Base-by-base conservation (phyloP, 1,284 basidiomycete genomes). In the Athelia sp. region DNA sequence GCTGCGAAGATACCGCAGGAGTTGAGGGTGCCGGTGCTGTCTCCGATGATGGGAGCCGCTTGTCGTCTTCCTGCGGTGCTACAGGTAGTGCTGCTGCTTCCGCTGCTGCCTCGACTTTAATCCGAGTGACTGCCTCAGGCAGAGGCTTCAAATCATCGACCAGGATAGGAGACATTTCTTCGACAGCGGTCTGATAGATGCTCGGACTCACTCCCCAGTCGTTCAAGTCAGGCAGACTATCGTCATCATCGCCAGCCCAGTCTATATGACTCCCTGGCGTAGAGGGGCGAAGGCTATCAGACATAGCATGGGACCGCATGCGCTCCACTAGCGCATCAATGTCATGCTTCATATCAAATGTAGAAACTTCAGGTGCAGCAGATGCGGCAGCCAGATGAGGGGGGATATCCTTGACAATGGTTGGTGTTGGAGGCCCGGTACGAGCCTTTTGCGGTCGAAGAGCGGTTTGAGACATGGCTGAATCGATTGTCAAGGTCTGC, bases 221-320 rank as follows among this genome's bases (percentile, higher is more conserved):
- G 59, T 90, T 80, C 18, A 91, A 71, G 67, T 90, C 87, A 11
- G 88, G 88, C 4, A 91, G 69, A 56, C 78, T 82, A 59, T 89
- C 87, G 55, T 90, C 88, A 51, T 90, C 87, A 52, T 90, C 87
- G 26, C 82, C 84, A 24, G 88, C 88, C 88, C 88, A 91, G 64
- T 91, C 88, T 49, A 90, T 84, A 54, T 89, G 86, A 54, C 81
- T 87, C 35, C 82, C 82, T 10, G 85, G 84, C 0, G 85, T 86
- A n/a, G 75, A 68, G 15, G 84, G 82, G 32, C 84, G 70, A 54
- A 84, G 71, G 40, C 77, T 71, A 23, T 72, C 79, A 29, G 26
- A 29, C 78, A 87, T 84, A 3, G 83, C 84, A 11, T 79, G 77
- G 11, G 85, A 80, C 40, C 85, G 70, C 17, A 85, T 79, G 49